Evolutionary conservation across 1,284 basidiomycete genomes (phyloP), one percentile per base, ranked within the genome.

Genomic region (Ceratobasidium theobromae): DNA sequence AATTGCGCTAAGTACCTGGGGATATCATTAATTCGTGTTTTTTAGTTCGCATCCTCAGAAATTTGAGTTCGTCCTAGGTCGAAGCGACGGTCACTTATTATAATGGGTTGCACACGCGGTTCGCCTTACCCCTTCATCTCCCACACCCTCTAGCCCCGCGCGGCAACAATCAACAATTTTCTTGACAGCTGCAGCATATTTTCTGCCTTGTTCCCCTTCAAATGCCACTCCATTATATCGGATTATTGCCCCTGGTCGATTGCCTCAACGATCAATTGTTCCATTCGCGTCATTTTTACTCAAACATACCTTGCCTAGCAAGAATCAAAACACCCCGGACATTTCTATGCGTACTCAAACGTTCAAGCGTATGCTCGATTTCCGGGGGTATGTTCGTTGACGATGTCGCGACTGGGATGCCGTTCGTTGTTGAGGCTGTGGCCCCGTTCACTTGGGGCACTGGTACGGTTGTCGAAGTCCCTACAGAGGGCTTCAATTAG

Each of bases 21-120:
- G 94, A 93, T 69, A 97, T 94, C 85, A 97, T 92, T 67, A 97
- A 81, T 74, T 97, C 95, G 75, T 97, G 93, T 66, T 89, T 83
- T 74, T 86, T 91, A 60, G 93, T 96, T 54, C 95, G 84, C 76
- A 97, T 93, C 57, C 94, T 81, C 83, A 97, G 86, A 73, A 97
- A 93, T 67, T 86, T 83, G 57, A 96, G 80, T 60, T 92, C 88
- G 74, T 96, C 94, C 93, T 95, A 67, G 30, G 70, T 30, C 43
- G n/a, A 58, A 12, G 28, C 3, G 11, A 58, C 4, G 18, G n/a
- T 35, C 33, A 57, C 8, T 52, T 48, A 18, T 28, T 52, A 53
- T 53, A 33, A 68, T 46, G 53, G 49, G 48, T 6, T 8, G 28
- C 16, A 3, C 8, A 52, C 28, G 6, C 3, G 3, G 21, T 3